Evolutionary conservation across 1,284 basidiomycete species (phyloP), one percentile per base, ranked within the genome.

Genomic region (Testicularia cyperi): DNA sequence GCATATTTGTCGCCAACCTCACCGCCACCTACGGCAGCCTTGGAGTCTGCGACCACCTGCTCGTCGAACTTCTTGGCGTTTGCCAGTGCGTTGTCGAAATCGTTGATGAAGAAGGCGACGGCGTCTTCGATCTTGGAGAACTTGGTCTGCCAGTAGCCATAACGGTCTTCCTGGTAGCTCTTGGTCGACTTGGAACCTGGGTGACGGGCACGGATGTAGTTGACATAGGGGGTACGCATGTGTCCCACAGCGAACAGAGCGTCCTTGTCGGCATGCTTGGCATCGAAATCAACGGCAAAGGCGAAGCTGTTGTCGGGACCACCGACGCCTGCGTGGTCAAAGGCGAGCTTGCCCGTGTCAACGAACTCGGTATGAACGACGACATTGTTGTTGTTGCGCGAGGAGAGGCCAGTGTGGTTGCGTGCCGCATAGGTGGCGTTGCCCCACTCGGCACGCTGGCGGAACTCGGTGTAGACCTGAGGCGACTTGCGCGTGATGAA

Each of bases 61-160:
- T 44, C 21, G 40, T 75, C 73, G 15, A 73, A 62, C 31, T 44
- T 74, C 21, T 80, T 78, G 21, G 82, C 65, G 38, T 65, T 48
- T 73, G 14, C 78, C 77, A 37, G 79, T 77, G 83, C 82, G 54
- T 85, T 81, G 64, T 86, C 85, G 72, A 86, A 87, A 3, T 84
- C 84, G 51, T 85, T 82, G 15, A 86, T 76, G 7, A 73, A 70
- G 48, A 78, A 74, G 6, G 61, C 53, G 19, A 77, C 72, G 4
- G 65, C 70, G 27, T 70, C 74, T 18, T 82, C 82, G 19, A 71
- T 46, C 36, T 43, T 54, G 38, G 64, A 42, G 30, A 66, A 74
- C 24, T 64, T 38, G 41, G 64, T 48, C 45, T 60, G 51, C 73
- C 73, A 75, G 51, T 71, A 72, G 10, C 69, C 73, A 45, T 69